These are phyloP conservation scores for Wickerhamiella dianesei DNA, from an alignment of 805 yeast genomes.

Conservation along the genomic window DNA sequence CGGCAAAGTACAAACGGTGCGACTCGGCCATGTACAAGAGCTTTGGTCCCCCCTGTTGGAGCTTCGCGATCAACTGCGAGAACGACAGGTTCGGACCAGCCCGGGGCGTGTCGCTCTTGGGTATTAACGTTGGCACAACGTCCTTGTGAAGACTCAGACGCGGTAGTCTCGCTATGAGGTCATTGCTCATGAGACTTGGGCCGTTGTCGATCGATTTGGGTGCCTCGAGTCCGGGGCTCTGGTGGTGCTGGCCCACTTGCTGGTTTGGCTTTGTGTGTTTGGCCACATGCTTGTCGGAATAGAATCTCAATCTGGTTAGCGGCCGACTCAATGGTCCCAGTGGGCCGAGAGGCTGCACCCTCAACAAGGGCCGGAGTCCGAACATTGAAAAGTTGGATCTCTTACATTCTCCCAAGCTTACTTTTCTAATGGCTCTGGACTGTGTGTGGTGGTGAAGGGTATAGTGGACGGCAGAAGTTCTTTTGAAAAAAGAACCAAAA, in stretches of 20 bases:
- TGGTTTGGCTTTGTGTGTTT: neutral
- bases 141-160: conserved; percentile 53
- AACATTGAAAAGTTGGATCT: too few relatives aligned
- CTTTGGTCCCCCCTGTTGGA: conserved; percentile 48
- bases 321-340: neutral
- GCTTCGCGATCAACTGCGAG: conserved; percentile 45
- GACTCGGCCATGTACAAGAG: conserved; percentile 74
- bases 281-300: neutral
- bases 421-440: too few relatives aligned
- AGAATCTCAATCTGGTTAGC: neutral
- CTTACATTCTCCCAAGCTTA: too few relatives aligned
- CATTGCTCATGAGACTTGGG: conserved; percentile 25
- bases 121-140: conserved; percentile 50
- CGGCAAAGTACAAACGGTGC: conserved; percentile 59
- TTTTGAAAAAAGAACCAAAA: too few relatives aligned
- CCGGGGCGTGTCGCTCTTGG: conserved; percentile 66
- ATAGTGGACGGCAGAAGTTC: too few relatives aligned
- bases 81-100: conserved; percentile 45
- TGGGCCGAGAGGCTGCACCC: neutral
- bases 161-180: conserved; percentile 47
- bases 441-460: too few relatives aligned
- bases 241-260: neutral
- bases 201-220: neutral
- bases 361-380: neutral
- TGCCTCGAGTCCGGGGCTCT: neutral